Conservation (phyloP, 2,329 filamentous ascomycete genomes). For the Thielaviopsis populi region DNA sequence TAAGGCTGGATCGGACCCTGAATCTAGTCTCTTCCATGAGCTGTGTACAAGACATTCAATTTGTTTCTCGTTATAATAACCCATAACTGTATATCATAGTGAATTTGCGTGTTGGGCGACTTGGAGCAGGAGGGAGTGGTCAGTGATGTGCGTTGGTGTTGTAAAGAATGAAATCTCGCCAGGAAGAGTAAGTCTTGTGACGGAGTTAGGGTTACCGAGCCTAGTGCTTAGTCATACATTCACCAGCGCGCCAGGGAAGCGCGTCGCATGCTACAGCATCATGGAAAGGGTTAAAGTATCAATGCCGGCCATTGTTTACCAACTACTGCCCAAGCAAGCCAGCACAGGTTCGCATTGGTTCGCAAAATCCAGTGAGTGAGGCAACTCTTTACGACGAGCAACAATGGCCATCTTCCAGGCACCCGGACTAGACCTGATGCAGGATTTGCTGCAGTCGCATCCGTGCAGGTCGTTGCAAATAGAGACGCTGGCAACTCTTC, state of each 20-base stretch:
- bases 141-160: background rate
- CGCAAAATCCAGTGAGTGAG: background rate
- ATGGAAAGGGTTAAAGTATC: background rate
- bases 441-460: conserved; percentile 33
- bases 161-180: background rate
- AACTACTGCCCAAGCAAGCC: background rate
- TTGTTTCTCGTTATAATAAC: conserved; percentile 26
- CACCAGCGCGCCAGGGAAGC: background rate
- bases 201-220: background rate
- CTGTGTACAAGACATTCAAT: conserved; percentile 45
- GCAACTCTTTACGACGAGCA: background rate
- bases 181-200: background rate
- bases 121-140: background rate
- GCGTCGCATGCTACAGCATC: background rate
- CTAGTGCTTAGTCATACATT: background rate
- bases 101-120: conserved; percentile 19
- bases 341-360: background rate
- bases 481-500: conserved; percentile 39
- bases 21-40: conserved; percentile 38
- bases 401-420: conserved; percentile 31
- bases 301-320: background rate
- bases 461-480: conserved; percentile 46
- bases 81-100: conserved; percentile 21
- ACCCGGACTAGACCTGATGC: conserved; percentile 36
- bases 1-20: background rate